A percentile compares a stretch with the other conserved stretches of the same genome.
Evolutionary conservation across 2,329 filamentous ascomycete species (phyloP).

Genomic region (Botrytis elliptica): DNA sequence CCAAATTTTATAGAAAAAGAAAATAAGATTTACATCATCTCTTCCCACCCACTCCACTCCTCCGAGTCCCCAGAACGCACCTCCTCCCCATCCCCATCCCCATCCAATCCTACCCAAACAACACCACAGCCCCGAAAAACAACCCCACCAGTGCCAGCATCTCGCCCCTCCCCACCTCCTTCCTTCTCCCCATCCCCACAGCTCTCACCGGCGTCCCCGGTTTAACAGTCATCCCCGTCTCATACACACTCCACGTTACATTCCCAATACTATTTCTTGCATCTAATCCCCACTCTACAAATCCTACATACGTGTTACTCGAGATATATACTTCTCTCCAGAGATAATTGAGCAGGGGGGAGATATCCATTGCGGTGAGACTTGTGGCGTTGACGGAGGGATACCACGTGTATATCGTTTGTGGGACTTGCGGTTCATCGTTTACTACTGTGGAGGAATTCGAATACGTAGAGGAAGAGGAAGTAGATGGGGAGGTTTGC

Average conservation of each 20-base stretch:
- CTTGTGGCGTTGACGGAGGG: neutral
- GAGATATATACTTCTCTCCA: slow-evolving; percentile 8
- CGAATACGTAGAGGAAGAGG: too few species aligned
- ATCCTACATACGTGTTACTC: neutral
- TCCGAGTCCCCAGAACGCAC: too few species aligned
- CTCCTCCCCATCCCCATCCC: neutral
- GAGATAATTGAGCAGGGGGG: neutral
- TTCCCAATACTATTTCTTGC: neutral
- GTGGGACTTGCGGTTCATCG: neutral
- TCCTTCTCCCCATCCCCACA: neutral
- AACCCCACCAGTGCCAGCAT: neutral
- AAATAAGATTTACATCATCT: neutral
- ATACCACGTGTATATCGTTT: slow-evolving; percentile 13
- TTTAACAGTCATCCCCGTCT: neutral
- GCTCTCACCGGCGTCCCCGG: neutral
- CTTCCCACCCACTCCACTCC: too few species aligned
- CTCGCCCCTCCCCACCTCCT: neutral
- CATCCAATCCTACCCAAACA: neutral
- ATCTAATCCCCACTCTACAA: slow-evolving; percentile 13
- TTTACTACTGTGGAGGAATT: neutral
- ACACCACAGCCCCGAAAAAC: neutral
- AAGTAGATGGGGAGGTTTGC: neutral
- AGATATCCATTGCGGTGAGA: neutral
- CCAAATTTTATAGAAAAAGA: neutral
- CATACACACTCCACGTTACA: neutral